phyloP scores from a whole-genome alignment of 2,329 filamentous ascomycete genomes.

The Ceratocystis huliohia region DNA sequence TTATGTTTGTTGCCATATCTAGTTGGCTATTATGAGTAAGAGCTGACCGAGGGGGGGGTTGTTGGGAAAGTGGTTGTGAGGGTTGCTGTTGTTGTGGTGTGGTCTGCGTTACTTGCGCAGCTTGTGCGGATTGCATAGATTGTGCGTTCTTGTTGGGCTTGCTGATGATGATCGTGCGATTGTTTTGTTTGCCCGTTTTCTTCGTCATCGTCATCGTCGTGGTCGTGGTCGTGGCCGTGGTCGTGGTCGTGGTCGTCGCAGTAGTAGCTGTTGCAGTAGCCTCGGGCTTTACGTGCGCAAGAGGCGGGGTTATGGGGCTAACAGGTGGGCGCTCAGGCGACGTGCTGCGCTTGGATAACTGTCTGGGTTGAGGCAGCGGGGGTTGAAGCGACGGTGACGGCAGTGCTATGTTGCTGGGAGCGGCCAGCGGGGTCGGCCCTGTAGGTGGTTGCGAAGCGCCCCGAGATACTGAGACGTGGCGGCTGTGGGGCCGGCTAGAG shows the following conservation, averaged over 20 bases:
- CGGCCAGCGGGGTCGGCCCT: constrained; percentile 12
- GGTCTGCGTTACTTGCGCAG: constrained; percentile 18
- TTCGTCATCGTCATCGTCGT: constrained; percentile 16
- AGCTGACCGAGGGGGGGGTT: constrained; percentile 29
- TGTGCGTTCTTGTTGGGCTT: constrained; percentile 6
- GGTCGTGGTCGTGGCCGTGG: too few species aligned
- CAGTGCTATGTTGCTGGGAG: constrained; percentile 16
- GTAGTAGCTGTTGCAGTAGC: too few species aligned
- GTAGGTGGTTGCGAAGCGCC: constrained; percentile 15
- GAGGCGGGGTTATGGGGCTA: constrained; percentile 43
- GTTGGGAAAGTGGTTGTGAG: constrained; percentile 5
- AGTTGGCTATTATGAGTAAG: constrained; percentile 37
- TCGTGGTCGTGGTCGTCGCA: too few species aligned
- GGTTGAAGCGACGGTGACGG: constrained; percentile 18
- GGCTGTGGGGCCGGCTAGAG: constrained; percentile 26
- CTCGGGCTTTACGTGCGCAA: constrained; percentile 28
- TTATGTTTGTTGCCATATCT: constrained; percentile 27
- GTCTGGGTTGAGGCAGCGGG: constrained; percentile 15
- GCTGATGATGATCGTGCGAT: constrained; percentile 14
- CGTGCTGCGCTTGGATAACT: constrained; percentile 27
- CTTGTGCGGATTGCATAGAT: neutral
- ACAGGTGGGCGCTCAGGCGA: constrained; percentile 40
- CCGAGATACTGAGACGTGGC: constrained; percentile 21
- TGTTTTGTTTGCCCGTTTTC: constrained; percentile 17
- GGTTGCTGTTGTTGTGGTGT: constrained; percentile 16